Base-by-base conservation (phyloP, 2,329 filamentous ascomycete genomes). In the Gremmenia infestans region DNA sequence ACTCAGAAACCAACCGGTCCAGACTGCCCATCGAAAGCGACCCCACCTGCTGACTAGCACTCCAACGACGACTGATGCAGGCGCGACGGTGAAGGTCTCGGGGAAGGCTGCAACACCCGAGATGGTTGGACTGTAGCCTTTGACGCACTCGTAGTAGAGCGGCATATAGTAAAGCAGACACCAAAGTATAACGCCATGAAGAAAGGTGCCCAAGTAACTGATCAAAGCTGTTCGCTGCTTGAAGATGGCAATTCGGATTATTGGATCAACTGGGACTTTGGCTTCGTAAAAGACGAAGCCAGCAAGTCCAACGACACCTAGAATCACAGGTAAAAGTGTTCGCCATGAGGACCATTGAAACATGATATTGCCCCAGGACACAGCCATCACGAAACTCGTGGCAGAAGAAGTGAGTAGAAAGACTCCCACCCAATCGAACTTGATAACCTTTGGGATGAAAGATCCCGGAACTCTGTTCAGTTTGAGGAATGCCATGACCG, bases 311-410 rank as follows among this genome's bases (percentile, higher is more conserved):
- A 71, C 65, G 1, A 71, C 63, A 1, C 83, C 83, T 8, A 86
- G 43, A 3, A 81, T 67, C 11, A 59, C 8, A 11, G 56, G 85
- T 1, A 83, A 74, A 2, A 88, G 70, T 0, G 82, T 85, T 1
- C 76, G 74, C 75, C 79, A 85, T 7, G 77, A 81, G 42, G 71
- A 67, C 85, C 85, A 88, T 0, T 76, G 65, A 65, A 85, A 87
- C 70, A 83, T 78, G 11, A 85, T 75, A 35, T 82, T 84, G 11
- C 56, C 56, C 57, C 52, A 58, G 9, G 49, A 50, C 3, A 63
- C 15, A n/a, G 37, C 47, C 12, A 61, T 50, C 1, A 62, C 35
- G 55, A 60, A 39, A 62, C 56, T 28, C 11, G 50, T 57, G 5
- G 42, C 12, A 36, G 60, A 55, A n/a, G 59, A 62, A 50, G 67